Percentiles rank a stretch among this genome's conserved stretches.
phyloP scores from a whole-genome alignment of 371 early-diverging fungal species.

The Apophysomyces ossiformis region DNA sequence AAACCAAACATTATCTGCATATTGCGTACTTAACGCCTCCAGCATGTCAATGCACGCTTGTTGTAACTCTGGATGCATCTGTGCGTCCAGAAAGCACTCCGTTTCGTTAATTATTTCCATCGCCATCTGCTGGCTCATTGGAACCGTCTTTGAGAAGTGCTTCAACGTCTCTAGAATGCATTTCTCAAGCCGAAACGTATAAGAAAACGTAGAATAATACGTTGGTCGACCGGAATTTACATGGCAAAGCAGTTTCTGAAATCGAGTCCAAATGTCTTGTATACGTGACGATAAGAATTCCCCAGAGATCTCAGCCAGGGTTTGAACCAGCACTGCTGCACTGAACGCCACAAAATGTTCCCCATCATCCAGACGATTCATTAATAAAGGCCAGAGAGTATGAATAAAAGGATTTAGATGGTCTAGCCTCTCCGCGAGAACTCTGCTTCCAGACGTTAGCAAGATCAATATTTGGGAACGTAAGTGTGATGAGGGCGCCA shows the following conservation, averaged over 20 bases:
- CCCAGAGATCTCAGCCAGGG: constrained; percentile 36
- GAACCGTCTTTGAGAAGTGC: constrained; percentile 27
- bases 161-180: constrained; percentile 38
- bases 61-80: constrained; percentile 37
- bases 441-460: constrained; percentile 37
- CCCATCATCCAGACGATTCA: constrained; percentile 52
- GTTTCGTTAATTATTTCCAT: constrained; percentile 35
- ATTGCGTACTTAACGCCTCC: constrained; percentile 22
- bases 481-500: constrained; percentile 54
- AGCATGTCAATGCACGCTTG: constrained; percentile 28
- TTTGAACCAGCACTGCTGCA: constrained; percentile 44
- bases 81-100: constrained; percentile 29
- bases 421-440: constrained; percentile 32
- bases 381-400: constrained; percentile 56
- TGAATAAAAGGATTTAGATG: constrained; percentile 58
- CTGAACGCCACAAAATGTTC: constrained; percentile 56
- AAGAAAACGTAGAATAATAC: constrained; percentile 42
- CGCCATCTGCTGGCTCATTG: constrained; percentile 26
- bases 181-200: constrained; percentile 37
- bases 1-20: constrained; percentile 54
- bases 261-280: constrained; percentile 56
- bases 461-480: constrained; percentile 52
- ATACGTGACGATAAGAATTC: constrained; percentile 55
- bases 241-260: constrained; percentile 34
- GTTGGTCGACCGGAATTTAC: constrained; percentile 14